A percentile compares a stretch with the other conserved stretches of the same genome.
Conservation (phyloP, 306 rosid species). For the Ormosia semicastrata region DNA sequence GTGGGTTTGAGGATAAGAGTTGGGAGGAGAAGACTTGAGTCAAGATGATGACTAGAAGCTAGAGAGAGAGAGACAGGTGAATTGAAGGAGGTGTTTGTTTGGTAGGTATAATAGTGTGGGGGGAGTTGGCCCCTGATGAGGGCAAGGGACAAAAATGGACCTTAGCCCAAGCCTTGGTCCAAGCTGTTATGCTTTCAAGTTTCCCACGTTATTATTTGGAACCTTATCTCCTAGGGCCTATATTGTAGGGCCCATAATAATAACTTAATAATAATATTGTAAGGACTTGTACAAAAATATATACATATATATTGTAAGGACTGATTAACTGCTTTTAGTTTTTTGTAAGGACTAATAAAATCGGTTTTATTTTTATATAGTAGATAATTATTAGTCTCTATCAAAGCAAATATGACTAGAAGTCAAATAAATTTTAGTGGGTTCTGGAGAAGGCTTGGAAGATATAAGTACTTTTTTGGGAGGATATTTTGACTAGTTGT, state of each 20-base stretch:
- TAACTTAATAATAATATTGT: not conserved
- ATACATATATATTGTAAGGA: not conserved
- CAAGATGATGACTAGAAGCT: constrained; percentile 13
- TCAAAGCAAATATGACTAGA: not conserved
- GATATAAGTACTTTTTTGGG: not conserved
- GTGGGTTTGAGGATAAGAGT: constrained; percentile 29
- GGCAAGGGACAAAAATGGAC: constrained; percentile 29
- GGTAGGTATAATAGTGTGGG: constrained; percentile 16
- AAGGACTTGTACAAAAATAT: not conserved
- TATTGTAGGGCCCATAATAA: not conserved
- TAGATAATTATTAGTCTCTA: not conserved
- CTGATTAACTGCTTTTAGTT: not conserved
- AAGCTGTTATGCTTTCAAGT: not conserved
- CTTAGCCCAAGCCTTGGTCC: not conserved
- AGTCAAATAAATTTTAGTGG: not conserved
- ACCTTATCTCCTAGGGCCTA: constrained; percentile 16
- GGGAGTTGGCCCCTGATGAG: not conserved
- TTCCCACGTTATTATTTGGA: not conserved
- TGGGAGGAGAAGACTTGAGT: constrained; percentile 23
- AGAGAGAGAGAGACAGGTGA: not conserved
- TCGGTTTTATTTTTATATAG: too few species aligned
- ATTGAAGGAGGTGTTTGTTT: not conserved
- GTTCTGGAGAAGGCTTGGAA: not conserved
- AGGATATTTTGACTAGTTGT: not conserved
- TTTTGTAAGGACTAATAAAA: too few species aligned